Evolutionary conservation across 2,329 filamentous ascomycete species (phyloP), one percentile per base, ranked within the genome.

Genomic region (Diaporthe vaccinii): DNA sequence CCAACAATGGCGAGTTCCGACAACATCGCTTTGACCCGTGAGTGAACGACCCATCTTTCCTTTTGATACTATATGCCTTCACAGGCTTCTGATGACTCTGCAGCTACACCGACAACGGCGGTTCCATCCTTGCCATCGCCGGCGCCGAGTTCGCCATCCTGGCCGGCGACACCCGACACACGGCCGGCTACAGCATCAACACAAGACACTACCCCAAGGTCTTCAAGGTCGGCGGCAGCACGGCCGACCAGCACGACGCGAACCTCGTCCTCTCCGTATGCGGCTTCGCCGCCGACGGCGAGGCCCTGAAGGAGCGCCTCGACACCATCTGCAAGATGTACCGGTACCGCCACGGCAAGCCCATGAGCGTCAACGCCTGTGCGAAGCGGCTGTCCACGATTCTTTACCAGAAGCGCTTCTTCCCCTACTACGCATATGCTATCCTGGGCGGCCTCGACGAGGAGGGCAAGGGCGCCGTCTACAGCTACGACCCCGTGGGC

Each of bases 291-390:
- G 97, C 97, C 78, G 97, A 99, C 84, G 97, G 97, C 76, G 92
- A 96, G 81, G 96, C 97, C 49, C 89, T 99, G 80, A 96, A 97
- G 86, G 96, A 98, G 87, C 94, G 95, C 78, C 91, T 98, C 78
- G 96, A 98, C 84, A 93, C 95, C 78, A 92, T 98, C 82, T 97
- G 97, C 89, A 98, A 98, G 89, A 98, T 98, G 93, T 98, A 98
- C 91, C 94, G 94, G 82, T 98, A 98, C 89, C 95, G 97, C 84
- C 96, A 98, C 85, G 95, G 95, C 85, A 99, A 98, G 89, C 92
- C 95, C 78, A 99, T 99, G 93, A 93, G 91, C 78, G 94, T 98
- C 82, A 93, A 95, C 81, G 97, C 97, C 67, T 98, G 96, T 86
- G 97, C 97, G 74, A 96, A 98, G 87, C 93, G 96, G 74, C 90